phyloP scores from a whole-genome alignment of 768 basidiomycete species.

The Lactifluus rugatus region DNA sequence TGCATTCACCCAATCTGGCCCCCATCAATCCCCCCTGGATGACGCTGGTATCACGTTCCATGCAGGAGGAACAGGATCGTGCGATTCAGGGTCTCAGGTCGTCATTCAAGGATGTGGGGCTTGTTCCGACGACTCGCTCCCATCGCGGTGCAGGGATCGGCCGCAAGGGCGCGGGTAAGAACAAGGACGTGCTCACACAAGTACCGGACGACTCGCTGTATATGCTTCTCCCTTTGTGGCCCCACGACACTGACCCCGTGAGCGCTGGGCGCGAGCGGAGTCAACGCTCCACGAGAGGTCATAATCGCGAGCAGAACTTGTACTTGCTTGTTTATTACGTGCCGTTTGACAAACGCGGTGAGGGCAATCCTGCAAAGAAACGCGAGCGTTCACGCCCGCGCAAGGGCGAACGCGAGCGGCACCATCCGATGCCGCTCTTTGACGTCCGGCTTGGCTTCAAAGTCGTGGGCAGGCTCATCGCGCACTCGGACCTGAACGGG shows the following conservation, averaged over 20 bases:
- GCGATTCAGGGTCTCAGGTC: conserved; percentile 60
- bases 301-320: conserved; percentile 43
- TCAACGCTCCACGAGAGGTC: conserved; percentile 24
- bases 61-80: conserved; percentile 58
- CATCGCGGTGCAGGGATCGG: conserved; percentile 20
- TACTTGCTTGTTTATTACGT: conserved; percentile 80
- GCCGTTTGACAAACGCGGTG: conserved; percentile 35
- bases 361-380: conserved; percentile 32
- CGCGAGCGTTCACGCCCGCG: conserved; percentile 27
- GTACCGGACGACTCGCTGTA: conserved; percentile 63
- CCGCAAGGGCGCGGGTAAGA: conserved; percentile 16
- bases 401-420: conserved; percentile 30
- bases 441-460: conserved; percentile 57
- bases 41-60: conserved; percentile 48
- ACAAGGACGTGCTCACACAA: conserved; percentile 41
- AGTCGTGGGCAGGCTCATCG: conserved; percentile 63
- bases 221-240: conserved; percentile 84
- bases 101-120: conserved; percentile 73
- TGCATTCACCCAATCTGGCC: conserved; percentile 25
- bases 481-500: conserved; percentile 60
- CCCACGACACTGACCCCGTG: conserved; percentile 52
- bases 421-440: conserved; percentile 13
- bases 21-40: conserved; percentile 48
- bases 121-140: conserved; percentile 45
- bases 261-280: conserved; percentile 18